A percentile compares a stretch with the other conserved stretches of the same genome.
phyloP scores from a whole-genome alignment of 176 grass and related monocot species.

The Oryza longistaminata region DNA sequence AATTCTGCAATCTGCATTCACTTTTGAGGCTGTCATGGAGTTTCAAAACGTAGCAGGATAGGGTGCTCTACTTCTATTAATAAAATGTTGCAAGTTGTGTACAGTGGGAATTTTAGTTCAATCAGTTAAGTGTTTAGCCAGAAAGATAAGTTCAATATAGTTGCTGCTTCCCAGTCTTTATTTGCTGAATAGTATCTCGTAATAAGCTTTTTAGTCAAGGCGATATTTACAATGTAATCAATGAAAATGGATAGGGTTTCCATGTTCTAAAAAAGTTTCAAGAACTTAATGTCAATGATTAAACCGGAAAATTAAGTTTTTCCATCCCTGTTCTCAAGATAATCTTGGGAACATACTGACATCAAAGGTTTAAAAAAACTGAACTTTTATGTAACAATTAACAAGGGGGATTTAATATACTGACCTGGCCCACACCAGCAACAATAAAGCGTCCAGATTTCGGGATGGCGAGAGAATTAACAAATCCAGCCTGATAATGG shows the following conservation, averaged over 20 bases:
- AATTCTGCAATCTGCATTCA: background rate
- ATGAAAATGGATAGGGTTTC: background rate
- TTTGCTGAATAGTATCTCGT: background rate
- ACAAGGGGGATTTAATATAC: background rate
- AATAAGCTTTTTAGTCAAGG: background rate
- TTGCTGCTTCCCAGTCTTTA: background rate
- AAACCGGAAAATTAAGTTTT: background rate
- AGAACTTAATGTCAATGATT: background rate
- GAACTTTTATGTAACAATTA: background rate
- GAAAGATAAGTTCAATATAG: background rate
- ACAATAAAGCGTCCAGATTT: slow-evolving; percentile 80
- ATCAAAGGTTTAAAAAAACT: background rate
- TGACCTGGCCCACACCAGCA: slow-evolving; percentile 83
- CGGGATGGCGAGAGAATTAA: slow-evolving; percentile 73
- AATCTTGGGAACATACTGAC: background rate
- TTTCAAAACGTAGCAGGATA: background rate
- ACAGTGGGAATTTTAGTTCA: background rate
- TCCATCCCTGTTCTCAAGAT: background rate
- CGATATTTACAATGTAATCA: background rate
- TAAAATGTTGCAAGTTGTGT: background rate
- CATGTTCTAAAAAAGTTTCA: background rate
- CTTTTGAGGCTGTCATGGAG: background rate
- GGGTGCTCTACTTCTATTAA: background rate
- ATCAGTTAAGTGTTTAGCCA: too few relatives aligned
- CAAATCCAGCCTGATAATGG: slow-evolving; percentile 64